These are phyloP conservation scores for Clonostachys rosea DNA, from an alignment of 2,329 filamentous ascomycete genomes.

Conservation along the genomic window DNA sequence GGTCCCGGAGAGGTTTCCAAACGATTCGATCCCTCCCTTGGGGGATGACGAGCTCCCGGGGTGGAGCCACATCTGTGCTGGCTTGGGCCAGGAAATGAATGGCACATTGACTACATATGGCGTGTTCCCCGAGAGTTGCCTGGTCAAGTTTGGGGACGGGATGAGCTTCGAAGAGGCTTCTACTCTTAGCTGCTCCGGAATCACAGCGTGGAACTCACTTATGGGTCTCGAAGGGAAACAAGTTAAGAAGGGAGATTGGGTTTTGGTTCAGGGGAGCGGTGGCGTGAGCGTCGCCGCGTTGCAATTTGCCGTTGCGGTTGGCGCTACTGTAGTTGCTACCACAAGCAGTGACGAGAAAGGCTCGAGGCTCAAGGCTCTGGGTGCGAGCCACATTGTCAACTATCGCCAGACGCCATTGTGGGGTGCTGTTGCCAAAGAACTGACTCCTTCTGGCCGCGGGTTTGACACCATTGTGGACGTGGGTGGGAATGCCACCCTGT, in stretches of 20 bases:
- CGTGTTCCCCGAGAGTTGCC: constrained; percentile 50
- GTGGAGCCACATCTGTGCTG: constrained; percentile 25
- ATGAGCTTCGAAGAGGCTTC: constrained; percentile 29
- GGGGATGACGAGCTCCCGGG: constrained; percentile 12
- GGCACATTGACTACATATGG: constrained; percentile 54
- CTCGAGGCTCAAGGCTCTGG: constrained; percentile 44
- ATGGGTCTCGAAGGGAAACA: constrained; percentile 36
- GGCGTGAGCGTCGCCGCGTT: constrained; percentile 29
- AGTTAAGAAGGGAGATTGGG: constrained; percentile 24
- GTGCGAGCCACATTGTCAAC: constrained; percentile 56
- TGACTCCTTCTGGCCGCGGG: constrained; percentile 39
- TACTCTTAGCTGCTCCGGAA: constrained; percentile 40
- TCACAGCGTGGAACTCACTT: constrained; percentile 48
- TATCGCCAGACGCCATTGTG: constrained; percentile 54
- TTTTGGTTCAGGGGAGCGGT: constrained; percentile 31
- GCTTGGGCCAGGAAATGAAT: constrained; percentile 52
- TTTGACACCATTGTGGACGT: constrained; percentile 63
- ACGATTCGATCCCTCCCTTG: not conserved
- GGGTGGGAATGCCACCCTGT: constrained; percentile 58
- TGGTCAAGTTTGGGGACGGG: constrained; percentile 45
- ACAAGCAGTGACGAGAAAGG: constrained; percentile 52
- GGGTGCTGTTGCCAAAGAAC: constrained; percentile 50
- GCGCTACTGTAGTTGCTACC: constrained; percentile 52
- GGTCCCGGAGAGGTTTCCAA: not conserved
- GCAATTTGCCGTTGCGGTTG: constrained; percentile 39